Evolutionary conservation across 2,329 filamentous ascomycete species (phyloP), one percentile per base, ranked within the genome.

Genomic region (Colletotrichum chlorophyti): DNA sequence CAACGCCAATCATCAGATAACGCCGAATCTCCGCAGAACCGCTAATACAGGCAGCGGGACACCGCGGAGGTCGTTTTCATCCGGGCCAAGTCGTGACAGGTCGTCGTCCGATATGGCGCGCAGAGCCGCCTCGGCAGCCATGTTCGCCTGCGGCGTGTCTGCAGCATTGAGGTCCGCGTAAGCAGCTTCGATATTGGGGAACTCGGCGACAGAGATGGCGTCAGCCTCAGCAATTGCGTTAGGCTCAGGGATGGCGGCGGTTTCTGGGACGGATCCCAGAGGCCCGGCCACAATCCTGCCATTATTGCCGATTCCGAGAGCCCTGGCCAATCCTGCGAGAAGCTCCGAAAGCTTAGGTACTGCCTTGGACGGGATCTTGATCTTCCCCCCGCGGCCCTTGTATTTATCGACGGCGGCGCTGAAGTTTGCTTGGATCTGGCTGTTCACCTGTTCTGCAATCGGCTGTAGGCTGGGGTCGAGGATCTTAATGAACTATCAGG

Each of bases 321-420:
- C 55, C 7, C 31, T 43, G 24, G 55, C 55, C 14, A 59, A 35
- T 6, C 29, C 50, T 11, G 55, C 50, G 6, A 59, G 50, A 5
- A 59, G 37, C 19, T 59, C 27, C 12, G 55, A 32, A 19, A 59
- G 37, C 29, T 34, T n/a, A 3, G 55, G 55, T 5, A 59, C 55
- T 14, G 43, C 42, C 31, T 54, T 55, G 50, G 50, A 12, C 6
- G 55, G 55, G 37, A 59, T 59, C 43, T 59, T 59, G 17, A 59
- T 59, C 55, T 59, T 59, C 6, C 55, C 55, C 1, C 27, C 55
- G 24, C 55, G 55, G 9, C 55, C 55, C 15, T 59, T 24, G 37
- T 59, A 59, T 4, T 42, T 43, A 8, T 26, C 37, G 2, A 59
- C 31, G n/a, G 50, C 42, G 3, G 9, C 10, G 19, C 5, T 43